Conservation (phyloP, 2,329 filamentous ascomycete species). For the Paecilomyces sp. region DNA sequence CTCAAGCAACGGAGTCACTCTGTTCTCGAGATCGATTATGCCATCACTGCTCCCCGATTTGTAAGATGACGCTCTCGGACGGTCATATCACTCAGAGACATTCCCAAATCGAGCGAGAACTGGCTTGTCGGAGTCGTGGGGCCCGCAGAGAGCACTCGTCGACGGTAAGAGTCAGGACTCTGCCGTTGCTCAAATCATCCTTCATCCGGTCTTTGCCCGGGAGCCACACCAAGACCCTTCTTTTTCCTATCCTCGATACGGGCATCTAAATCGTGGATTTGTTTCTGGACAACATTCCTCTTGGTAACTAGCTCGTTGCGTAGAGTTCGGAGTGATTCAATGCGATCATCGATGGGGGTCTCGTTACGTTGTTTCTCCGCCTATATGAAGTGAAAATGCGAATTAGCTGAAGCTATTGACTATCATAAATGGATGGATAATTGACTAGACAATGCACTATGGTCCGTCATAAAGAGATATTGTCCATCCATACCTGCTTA, state of each 20-base stretch:
- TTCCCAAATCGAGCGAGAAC: neutral
- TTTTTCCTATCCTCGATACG: conserved; percentile 33
- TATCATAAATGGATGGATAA: neutral
- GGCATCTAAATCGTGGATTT: conserved; percentile 46
- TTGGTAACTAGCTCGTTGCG: conserved; percentile 45
- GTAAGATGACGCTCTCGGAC: neutral
- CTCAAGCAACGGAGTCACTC: neutral
- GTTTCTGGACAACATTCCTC: conserved; percentile 48
- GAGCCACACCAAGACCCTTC: conserved; percentile 22
- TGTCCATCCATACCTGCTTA: conserved; percentile 38
- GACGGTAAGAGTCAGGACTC: neutral
- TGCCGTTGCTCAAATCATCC: neutral
- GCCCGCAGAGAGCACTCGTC: neutral
- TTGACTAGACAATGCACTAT: neutral
- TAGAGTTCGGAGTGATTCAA: conserved; percentile 46
- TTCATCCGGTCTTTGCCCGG: conserved; percentile 18
- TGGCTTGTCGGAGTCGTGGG: neutral
- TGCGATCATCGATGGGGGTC: conserved; percentile 47
- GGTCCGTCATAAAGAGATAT: neutral
- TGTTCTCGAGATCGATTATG: neutral
- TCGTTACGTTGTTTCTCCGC: conserved; percentile 40
- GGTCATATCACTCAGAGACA: neutral
- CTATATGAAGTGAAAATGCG: conserved; percentile 20
- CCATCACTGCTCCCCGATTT: neutral
- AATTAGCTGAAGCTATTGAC: neutral